Percentiles rank a stretch among this genome's conserved stretches.
These are phyloP conservation scores for bread wheat (Triticum aestivum) DNA, from an alignment of 176 grass and related monocot species.

Conservation along the genomic window DNA sequence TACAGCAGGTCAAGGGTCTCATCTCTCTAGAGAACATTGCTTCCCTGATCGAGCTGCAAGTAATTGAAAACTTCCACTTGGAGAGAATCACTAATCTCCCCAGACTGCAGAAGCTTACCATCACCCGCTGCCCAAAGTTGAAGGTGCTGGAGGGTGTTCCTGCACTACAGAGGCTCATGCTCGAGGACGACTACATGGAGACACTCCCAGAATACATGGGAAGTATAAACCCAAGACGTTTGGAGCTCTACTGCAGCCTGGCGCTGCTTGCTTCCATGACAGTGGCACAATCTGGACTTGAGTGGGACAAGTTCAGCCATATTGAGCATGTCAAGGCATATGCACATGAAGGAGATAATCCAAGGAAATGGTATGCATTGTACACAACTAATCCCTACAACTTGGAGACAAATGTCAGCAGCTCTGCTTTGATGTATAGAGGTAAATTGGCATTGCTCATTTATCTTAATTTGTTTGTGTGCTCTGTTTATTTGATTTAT, in stretches of 20 bases:
- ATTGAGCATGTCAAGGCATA: slow-evolving; percentile 5
- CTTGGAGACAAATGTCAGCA: slow-evolving; percentile 5
- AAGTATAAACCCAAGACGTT: neutral
- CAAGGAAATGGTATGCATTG: neutral
- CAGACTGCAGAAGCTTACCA: neutral
- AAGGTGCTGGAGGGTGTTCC: neutral
- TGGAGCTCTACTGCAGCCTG: neutral
- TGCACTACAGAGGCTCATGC: neutral
- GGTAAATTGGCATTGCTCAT: neutral
- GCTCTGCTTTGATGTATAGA: neutral
- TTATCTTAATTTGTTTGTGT: neutral
- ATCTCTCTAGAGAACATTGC: neutral
- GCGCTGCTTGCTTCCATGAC: neutral
- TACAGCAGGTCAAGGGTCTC: neutral
- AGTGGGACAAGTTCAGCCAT: slow-evolving; percentile 19
- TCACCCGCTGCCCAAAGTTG: neutral
- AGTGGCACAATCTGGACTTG: neutral
- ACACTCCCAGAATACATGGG: neutral
- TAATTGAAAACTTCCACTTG: neutral
- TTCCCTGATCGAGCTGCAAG: neutral
- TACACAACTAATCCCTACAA: neutral
- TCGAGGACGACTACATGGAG: neutral
- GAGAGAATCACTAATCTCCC: neutral
- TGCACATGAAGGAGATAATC: neutral
- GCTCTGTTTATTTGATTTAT: neutral